phyloP scores from a whole-genome alignment of 169 alveolate species.

The Cryptosporidium ubiquitum region DNA sequence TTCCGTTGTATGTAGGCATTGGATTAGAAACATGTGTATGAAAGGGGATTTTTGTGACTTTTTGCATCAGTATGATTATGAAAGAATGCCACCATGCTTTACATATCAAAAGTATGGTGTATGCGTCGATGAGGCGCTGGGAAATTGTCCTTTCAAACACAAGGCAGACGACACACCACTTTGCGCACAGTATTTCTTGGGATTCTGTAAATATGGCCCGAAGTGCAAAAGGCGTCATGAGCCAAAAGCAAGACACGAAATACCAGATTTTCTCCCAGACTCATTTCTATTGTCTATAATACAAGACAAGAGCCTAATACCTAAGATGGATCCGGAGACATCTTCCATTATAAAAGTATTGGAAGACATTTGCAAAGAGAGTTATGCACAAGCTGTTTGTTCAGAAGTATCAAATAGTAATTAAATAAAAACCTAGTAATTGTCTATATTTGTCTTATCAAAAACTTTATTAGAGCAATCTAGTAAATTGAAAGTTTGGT shows the following conservation, averaged over 20 bases:
- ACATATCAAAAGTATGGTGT: slow-evolving; percentile 83
- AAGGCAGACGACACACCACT: slow-evolving; percentile 74
- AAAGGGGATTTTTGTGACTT: slow-evolving; percentile 92
- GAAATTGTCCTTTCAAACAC: slow-evolving; percentile 84
- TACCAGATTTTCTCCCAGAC: slow-evolving; percentile 76
- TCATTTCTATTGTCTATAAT: slow-evolving; percentile 69
- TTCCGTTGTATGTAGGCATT: slow-evolving; percentile 92
- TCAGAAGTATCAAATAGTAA: background rate
- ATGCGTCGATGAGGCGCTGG: slow-evolving; percentile 84
- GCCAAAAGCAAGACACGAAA: slow-evolving; percentile 61
- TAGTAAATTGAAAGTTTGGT: too few relatives aligned
- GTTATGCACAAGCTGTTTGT: slow-evolving; percentile 60
- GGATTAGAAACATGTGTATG: slow-evolving; percentile 93
- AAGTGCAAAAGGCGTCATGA: slow-evolving; percentile 81
- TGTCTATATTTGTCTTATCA: background rate
- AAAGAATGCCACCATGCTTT: slow-evolving; percentile 90
- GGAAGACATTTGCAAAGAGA: slow-evolving; percentile 66
- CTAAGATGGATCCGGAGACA: slow-evolving; percentile 70
- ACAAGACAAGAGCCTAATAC: slow-evolving; percentile 46
- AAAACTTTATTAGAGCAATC: too few relatives aligned
- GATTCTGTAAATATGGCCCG: slow-evolving; percentile 85
- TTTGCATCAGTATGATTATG: slow-evolving; percentile 87
- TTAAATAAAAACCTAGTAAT: too few relatives aligned
- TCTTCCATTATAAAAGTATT: slow-evolving; percentile 19
- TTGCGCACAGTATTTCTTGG: slow-evolving; percentile 80